These are phyloP conservation scores for Colletotrichum acutatum DNA, from an alignment of 2,329 filamentous ascomycete species.

Conservation along the genomic window DNA sequence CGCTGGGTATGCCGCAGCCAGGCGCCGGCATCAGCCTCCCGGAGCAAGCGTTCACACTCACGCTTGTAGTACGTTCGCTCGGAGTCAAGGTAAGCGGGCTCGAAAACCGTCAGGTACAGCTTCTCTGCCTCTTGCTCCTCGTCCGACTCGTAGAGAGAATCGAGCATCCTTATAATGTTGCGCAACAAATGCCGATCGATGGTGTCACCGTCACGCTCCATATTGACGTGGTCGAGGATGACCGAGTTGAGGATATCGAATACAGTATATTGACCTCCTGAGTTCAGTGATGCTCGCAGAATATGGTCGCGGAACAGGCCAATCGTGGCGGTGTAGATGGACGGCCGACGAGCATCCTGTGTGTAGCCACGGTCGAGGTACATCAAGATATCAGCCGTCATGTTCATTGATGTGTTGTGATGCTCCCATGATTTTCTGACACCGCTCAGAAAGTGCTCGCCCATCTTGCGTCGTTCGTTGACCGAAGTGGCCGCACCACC, in stretches of 20 bases:
- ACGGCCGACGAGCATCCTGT: slow-evolving; percentile 74
- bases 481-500: slow-evolving; percentile 74
- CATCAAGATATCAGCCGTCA: slow-evolving; percentile 97
- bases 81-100: slow-evolving; percentile 77
- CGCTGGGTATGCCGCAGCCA: slow-evolving; percentile 83
- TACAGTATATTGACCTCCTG: slow-evolving; percentile 62
- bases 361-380: slow-evolving; percentile 93
- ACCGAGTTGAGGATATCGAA: slow-evolving; percentile 83
- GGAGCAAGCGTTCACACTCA: slow-evolving; percentile 80
- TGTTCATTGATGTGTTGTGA: slow-evolving; percentile 93
- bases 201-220: slow-evolving; percentile 90
- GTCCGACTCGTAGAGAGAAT: slow-evolving; percentile 84
- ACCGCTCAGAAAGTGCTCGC: slow-evolving; percentile 83
- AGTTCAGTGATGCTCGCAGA: slow-evolving; percentile 68
- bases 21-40: slow-evolving; percentile 80
- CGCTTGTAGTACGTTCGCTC: slow-evolving; percentile 79
- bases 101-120: slow-evolving; percentile 86
- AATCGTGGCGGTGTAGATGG: slow-evolving; percentile 87
- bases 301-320: slow-evolving; percentile 89
- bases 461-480: slow-evolving; percentile 81
- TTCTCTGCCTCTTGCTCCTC: slow-evolving; percentile 82
- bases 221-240: slow-evolving; percentile 88
- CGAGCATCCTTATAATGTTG: slow-evolving; percentile 89
- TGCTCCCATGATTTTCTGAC: slow-evolving; percentile 86
- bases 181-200: slow-evolving; percentile 87